Evolutionary conservation across 495 filamentous ascomycete genomes (phyloP), one percentile per base, ranked within the genome.

Genomic region (Podospora pseudoanserina): DNA sequence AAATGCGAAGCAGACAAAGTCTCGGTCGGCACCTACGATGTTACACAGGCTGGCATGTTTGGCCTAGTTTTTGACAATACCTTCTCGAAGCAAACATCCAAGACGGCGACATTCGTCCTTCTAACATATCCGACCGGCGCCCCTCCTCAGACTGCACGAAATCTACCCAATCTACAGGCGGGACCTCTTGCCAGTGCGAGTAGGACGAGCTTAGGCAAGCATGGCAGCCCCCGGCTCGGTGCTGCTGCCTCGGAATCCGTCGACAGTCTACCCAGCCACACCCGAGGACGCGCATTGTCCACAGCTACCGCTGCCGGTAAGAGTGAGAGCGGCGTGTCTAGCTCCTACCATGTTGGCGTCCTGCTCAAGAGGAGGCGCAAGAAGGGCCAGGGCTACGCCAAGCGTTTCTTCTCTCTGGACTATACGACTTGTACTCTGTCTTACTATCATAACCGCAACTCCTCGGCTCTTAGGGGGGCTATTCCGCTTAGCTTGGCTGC

Each of bases 51-150:
- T 2, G 95, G 94, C 66, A 97, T 97, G 88, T 99, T 96, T 78
- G 95, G 92, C 34, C 84, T 99, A 65, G 92, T 98, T 28, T 97
- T 99, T 75, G 95, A 99, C 85, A 99, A 99, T 75, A 99, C 96
- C 39, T 98, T 98, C 77, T 96, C 94, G 62, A 98, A 97, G 80
- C 90, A 93, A 75, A 88, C 92, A 55, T 92, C 93, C 63, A 99
- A 99, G 80, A 96, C 91, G 54, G 92, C 91, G 15, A 98, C 94
- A 20, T 91, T 98, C 70, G 94, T 97, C 20, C 86, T 98, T 57
- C 85, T 98, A 70, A 97, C 92, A 16, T 97, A 98, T 72, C 93
- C 94, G 39, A 93, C 92, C 49, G 89, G 88, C 69, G 82, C 88
- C 16, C 90, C 93, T 23, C 95, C 96, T 0, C 92, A 93, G 69